These are phyloP conservation scores for Apiospora rasikravindrae DNA, from an alignment of 2,329 filamentous ascomycete species.

Conservation along the genomic window DNA sequence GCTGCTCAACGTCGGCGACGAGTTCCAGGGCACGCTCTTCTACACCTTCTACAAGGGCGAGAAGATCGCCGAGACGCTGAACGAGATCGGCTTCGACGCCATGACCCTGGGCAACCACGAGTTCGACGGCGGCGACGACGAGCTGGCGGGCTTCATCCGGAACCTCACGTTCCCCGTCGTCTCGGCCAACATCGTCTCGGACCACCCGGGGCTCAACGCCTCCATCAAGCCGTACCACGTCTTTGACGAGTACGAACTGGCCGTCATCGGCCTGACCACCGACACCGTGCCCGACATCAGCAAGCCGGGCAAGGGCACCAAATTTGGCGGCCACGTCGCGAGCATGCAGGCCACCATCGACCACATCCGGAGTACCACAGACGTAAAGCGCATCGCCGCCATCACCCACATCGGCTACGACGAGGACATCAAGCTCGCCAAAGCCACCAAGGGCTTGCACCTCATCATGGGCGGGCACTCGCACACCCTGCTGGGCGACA, in stretches of 20 bases:
- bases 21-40: conserved; percentile 72
- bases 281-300: conserved; percentile 63
- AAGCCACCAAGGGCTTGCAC: conserved; percentile 66
- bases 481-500: conserved; percentile 60
- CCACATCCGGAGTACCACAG: conserved; percentile 64
- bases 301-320: conserved; percentile 61
- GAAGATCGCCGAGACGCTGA: conserved; percentile 71
- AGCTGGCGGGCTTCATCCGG: conserved; percentile 64
- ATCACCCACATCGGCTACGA: conserved; percentile 73
- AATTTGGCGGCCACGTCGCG: conserved; percentile 61
- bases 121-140: conserved; percentile 68
- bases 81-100: conserved; percentile 68
- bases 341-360: conserved; percentile 67
- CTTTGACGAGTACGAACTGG: conserved; percentile 64
- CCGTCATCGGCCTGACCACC: conserved; percentile 69
- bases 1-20: conserved; percentile 70
- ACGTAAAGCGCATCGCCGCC: conserved; percentile 68
- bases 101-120: conserved; percentile 74
- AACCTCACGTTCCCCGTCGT: conserved; percentile 70
- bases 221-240: conserved; percentile 70
- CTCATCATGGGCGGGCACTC: conserved; percentile 60
- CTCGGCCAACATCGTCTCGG: conserved; percentile 67
- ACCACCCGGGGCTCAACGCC: conserved; percentile 62
- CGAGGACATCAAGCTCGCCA: conserved; percentile 64
- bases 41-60: conserved; percentile 70